Evolutionary conservation across 768 basidiomycete genomes (phyloP), one percentile per base, ranked within the genome.

Genomic region (Rossbeevera mucosa): DNA sequence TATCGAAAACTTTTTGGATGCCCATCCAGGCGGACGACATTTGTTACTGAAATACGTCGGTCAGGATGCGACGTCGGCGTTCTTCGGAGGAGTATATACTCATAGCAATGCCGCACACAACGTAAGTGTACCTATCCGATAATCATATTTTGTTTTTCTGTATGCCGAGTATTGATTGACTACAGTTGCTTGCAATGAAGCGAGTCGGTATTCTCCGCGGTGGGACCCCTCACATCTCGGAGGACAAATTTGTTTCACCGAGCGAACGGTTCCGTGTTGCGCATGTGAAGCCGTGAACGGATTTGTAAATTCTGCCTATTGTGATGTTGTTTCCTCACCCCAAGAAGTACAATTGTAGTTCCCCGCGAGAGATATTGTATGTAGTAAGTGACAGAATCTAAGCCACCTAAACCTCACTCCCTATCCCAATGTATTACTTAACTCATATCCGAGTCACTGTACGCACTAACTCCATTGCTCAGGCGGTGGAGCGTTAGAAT

Each of bases 41-140:
- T 18, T 52, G n/a, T 18, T 52, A 28, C n/a, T 48, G 3, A 30
- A 48, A 41, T 28, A 52, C 12, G 16, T 52, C 22, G 51, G 46
- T 7, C 38, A 29, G 47, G 51, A 52, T 31, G 51, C 38, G n/a
- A 48, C 51, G 9, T 24, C 46, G 9, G 46, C 46, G 7, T 52
- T 52, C 47, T 52, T 52, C 40, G 51, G 47, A n/a, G 51, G 51
- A 16, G 20, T 52, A 31, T 25, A 49, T 22, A 21, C 41, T 18
- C 51, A 52, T 14, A 48, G 29, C 29, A 48, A 18, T 26, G 51
- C 51, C 8, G 40, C 51, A 20, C 51, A 52, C 24, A 40, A 49
- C 14, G 51, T 49, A 6, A 33, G 52, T 36, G n/a, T 18, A 18
- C 14, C 7, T 4, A n/a, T n/a, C 33, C 16, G 8, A 33, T 33